Conservation (phyloP, 139 green algal genomes). For the Haematococcus sp. region DNA sequence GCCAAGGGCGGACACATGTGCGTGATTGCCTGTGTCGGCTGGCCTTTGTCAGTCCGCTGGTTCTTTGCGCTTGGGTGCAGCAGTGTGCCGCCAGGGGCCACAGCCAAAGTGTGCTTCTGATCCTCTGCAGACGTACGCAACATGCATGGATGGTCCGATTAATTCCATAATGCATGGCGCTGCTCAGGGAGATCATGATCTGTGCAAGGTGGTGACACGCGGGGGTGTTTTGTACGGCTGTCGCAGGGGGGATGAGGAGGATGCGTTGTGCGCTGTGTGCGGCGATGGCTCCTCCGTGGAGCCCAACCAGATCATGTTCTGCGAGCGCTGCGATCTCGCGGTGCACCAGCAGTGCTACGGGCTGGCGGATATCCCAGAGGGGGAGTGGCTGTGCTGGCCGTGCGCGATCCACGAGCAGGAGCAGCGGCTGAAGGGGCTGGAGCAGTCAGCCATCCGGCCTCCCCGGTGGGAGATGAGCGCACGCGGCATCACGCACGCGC, state of each 20-base stretch:
- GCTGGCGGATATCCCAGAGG: constrained; percentile 41
- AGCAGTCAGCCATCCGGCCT: constrained; percentile 63
- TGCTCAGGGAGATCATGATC: too few relatives aligned
- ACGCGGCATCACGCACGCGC: constrained; percentile 13
- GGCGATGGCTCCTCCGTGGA: constrained; percentile 65
- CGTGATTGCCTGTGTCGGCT: not conserved
- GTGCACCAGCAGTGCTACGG: constrained; percentile 85
- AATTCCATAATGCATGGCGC: too few relatives aligned
- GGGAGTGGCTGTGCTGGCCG: constrained; percentile 88
- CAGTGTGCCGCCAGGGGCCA: too few relatives aligned
- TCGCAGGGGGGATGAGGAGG: constrained; percentile 62
- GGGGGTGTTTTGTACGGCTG: not conserved
- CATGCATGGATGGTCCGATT: too few relatives aligned
- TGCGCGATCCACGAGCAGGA: constrained; percentile 73
- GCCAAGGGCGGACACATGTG: too few relatives aligned
- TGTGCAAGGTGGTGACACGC: not conserved
- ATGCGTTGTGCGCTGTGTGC: constrained; percentile 86
- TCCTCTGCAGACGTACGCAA: too few relatives aligned
- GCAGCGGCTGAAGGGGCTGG: constrained; percentile 40
- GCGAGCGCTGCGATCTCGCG: constrained; percentile 87
- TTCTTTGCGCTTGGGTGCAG: not conserved
- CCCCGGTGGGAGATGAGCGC: constrained; percentile 57
- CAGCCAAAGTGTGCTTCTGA: too few relatives aligned
- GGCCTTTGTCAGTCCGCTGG: not conserved
- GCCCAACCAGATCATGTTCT: constrained; percentile 89